Percentiles rank a stretch among this genome's conserved stretches.
Evolutionary conservation across 805 yeast genomes (phyloP).

Genomic region (Clavispora phyllophila): DNA sequence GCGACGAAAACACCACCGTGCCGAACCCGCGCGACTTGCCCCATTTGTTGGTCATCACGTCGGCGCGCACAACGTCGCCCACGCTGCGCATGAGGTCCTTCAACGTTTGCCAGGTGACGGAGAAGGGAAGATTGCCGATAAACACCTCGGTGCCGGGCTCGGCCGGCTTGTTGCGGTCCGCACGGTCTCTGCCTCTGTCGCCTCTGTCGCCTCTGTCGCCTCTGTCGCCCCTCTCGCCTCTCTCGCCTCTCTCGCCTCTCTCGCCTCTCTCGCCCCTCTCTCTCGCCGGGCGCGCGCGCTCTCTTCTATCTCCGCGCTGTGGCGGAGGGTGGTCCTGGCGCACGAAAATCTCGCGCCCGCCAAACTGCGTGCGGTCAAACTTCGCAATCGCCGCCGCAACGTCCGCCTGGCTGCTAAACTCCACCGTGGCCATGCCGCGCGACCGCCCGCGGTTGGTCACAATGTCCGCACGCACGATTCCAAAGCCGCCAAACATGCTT

Average conservation of each 20-base stretch:
- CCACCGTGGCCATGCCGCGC: slow-evolving; percentile 90
- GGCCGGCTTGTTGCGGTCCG: slow-evolving; percentile 11
- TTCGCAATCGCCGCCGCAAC: slow-evolving; percentile 68
- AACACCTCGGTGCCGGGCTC: slow-evolving; percentile 56
- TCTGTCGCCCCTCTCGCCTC: too few species aligned
- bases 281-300: slow-evolving; percentile 8
- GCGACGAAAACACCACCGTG: slow-evolving; percentile 62
- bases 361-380: slow-evolving; percentile 58
- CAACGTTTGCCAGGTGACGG: slow-evolving; percentile 77
- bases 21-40: slow-evolving; percentile 88
- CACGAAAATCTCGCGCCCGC: slow-evolving; percentile 79
- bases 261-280: slow-evolving; percentile 1
- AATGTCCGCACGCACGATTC: slow-evolving; percentile 76
- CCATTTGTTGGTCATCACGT: slow-evolving; percentile 56
- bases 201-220: slow-evolving; percentile 11
- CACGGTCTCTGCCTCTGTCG: slow-evolving; percentile 11
- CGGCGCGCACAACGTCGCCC: slow-evolving; percentile 81
- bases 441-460: slow-evolving; percentile 74
- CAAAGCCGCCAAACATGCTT: slow-evolving; percentile 45
- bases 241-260: slow-evolving; percentile 20
- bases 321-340: slow-evolving; percentile 91
- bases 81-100: slow-evolving; percentile 76
- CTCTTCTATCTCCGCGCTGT: slow-evolving; percentile 15
- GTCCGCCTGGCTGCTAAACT: slow-evolving; percentile 58
- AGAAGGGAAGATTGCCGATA: slow-evolving; percentile 77